Base-by-base conservation (phyloP, 2,329 filamentous ascomycete genomes). In the Chaetomium globosum region DNA sequence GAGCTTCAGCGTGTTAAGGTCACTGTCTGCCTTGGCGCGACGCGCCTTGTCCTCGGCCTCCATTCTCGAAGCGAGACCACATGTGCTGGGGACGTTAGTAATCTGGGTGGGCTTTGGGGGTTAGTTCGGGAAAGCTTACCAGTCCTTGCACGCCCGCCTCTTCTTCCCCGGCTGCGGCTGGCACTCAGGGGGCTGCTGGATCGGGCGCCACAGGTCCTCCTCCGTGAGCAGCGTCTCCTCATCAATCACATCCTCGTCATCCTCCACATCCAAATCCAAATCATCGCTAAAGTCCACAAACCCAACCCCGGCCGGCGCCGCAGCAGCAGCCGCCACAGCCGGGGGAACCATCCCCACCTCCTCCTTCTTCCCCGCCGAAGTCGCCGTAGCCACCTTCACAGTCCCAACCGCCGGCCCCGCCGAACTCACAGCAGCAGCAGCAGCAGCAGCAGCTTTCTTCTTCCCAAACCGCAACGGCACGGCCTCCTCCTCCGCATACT, bases 141-240 rank as follows among this genome's bases (percentile, higher is more conserved):
- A 99, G 81, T 99, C 95, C 80, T 99, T 98, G 83, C 95, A 99
- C 65, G 95, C 93, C 68, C 93, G 89, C 63, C 94, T 89, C 71
- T 94, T 89, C 81, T 96, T 96, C 65, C 91, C 92, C 53, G 89
- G 84, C 79, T 95, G 92, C 56, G 94, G 93, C 65, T 89, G 87
- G 77, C 95, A 99, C 75, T 96, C 92, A 30, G 89, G 85, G 60
- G 95, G 93, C 71, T 92, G 89, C 70, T 89, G 86, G 63, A 96
- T 85, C 26, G 91, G 90, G 71, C 87, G 84, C 71, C 87, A 87
- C 71, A 95, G 82, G 74, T 99, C 94, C 67, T 92, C 91, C 73
- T 93, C 93, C 3, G 89, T 92, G 71, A 99, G 81, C 36, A 99
- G 82, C 10, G 87, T 88, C 73, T 97, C 90, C 77, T 98, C 95